Percentiles rank a stretch among this genome's conserved stretches.
Conservation (phyloP, 257 asterid species). For the Solanum bukasovii region DNA sequence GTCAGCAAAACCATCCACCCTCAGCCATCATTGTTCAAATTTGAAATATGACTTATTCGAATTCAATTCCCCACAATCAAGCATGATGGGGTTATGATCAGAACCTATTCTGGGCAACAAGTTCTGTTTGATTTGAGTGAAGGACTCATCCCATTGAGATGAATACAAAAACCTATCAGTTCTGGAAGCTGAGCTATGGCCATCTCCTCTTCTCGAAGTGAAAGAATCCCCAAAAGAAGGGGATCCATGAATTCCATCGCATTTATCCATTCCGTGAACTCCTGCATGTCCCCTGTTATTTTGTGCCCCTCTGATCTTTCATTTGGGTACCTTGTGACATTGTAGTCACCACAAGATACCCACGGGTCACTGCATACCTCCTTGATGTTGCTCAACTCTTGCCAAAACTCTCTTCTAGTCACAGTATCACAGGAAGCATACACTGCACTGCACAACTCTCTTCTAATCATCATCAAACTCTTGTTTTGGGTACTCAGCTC, state of each 20-base stretch:
- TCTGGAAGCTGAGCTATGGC: neutral
- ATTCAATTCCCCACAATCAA: neutral
- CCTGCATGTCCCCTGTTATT: neutral
- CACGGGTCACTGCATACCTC: neutral
- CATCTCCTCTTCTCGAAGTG: neutral
- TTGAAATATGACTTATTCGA: neutral
- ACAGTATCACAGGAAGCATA: too few species aligned
- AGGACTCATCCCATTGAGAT: neutral
- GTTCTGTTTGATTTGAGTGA: neutral
- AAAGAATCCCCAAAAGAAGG: neutral
- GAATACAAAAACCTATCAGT: neutral
- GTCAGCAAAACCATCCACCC: neutral
- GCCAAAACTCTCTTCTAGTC: too few species aligned
- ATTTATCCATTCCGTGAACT: neutral
- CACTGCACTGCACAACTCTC: neutral
- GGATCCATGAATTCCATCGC: neutral
- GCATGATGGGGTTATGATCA: neutral
- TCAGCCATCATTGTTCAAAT: neutral
- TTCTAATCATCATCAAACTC: too few species aligned
- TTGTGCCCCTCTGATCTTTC: neutral
- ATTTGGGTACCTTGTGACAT: neutral
- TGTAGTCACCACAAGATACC: neutral
- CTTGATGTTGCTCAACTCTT: too few species aligned
- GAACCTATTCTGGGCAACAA: neutral
- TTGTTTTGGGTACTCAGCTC: too few species aligned